Evolutionary conservation across 2,329 filamentous ascomycete species (phyloP).

Genomic region (Ophiostoma sp.): DNA sequence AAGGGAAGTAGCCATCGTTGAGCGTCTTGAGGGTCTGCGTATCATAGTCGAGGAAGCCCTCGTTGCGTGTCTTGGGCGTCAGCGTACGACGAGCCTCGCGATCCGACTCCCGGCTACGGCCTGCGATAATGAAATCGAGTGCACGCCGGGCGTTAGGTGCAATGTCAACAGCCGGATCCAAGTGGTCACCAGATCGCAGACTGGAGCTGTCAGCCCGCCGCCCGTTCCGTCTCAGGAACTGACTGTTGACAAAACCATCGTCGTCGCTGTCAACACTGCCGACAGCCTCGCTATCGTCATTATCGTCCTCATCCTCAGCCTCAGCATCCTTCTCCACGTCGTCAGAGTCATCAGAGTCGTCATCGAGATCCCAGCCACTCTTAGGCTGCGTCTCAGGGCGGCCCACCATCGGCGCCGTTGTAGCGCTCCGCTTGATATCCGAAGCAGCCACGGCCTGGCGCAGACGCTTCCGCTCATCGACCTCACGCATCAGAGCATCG

Average conservation of each 20-base stretch:
- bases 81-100: constrained; percentile 2
- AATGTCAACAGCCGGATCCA: constrained; percentile 37
- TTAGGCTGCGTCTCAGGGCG: constrained; percentile 41
- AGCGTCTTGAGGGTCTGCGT: constrained; percentile 38
- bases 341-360: constrained; percentile 46
- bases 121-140: constrained; percentile 53
- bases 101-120: constrained; percentile 40
- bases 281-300: constrained; percentile 18
- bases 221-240: neutral
- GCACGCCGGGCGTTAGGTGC: constrained; percentile 51
- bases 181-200: neutral
- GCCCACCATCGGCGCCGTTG: constrained; percentile 26
- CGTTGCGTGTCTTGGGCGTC: constrained; percentile 30
- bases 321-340: constrained; percentile 39
- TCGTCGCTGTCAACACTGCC: constrained; percentile 3
- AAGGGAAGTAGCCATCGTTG: constrained; percentile 36
- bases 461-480: constrained; percentile 49
- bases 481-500: constrained; percentile 64
- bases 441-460: constrained; percentile 42
- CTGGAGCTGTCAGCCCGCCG: constrained; percentile 16
- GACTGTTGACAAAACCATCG: constrained; percentile 27
- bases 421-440: constrained; percentile 29
- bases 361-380: constrained; percentile 55
- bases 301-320: constrained; percentile 31
- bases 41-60: constrained; percentile 36